These are phyloP conservation scores for Vararia minispora DNA, from an alignment of 768 basidiomycete genomes.

Conservation along the genomic window DNA sequence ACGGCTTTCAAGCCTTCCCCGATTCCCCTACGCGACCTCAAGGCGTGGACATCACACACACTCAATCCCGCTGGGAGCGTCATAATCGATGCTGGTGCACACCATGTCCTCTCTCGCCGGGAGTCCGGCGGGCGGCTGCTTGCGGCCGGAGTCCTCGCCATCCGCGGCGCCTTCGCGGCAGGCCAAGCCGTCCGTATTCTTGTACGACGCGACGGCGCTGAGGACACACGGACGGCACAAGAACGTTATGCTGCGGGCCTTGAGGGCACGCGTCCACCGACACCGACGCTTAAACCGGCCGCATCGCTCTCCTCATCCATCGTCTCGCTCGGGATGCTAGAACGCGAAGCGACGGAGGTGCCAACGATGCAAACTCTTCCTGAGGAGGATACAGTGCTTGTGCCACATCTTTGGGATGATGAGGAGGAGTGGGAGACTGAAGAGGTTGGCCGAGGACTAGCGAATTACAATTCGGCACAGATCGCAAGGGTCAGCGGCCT, in stretches of 20 bases:
- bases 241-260: constrained; percentile 27
- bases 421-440: constrained; percentile 57
- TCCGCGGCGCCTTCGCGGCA: constrained; percentile 84
- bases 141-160: constrained; percentile 82
- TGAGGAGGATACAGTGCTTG: constrained; percentile 17
- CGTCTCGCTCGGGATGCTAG: constrained; percentile 9
- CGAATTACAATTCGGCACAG: constrained; percentile 93
- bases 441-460: constrained; percentile 89
- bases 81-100: constrained; percentile 83
- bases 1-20: constrained; percentile 76
- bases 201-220: constrained; percentile 30
- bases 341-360: constrained; percentile 16
- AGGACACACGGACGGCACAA: constrained; percentile 6
- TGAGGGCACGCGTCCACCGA: constrained; percentile 41
- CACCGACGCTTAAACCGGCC: constrained; percentile 36
- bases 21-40: constrained; percentile 72
- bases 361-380: constrained; percentile 14
- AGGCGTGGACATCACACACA: constrained; percentile 97
- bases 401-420: constrained; percentile 21
- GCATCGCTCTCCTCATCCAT: constrained; percentile 35
- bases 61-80: constrained; percentile 81
- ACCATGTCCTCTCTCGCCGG: constrained; percentile 70
- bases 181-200: constrained; percentile 90
- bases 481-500: constrained; percentile 80
- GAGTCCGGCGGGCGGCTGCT: constrained; percentile 87